Evolutionary conservation across 768 basidiomycete genomes (phyloP).

Genomic region (Rhodotorula kratochvilovae): DNA sequence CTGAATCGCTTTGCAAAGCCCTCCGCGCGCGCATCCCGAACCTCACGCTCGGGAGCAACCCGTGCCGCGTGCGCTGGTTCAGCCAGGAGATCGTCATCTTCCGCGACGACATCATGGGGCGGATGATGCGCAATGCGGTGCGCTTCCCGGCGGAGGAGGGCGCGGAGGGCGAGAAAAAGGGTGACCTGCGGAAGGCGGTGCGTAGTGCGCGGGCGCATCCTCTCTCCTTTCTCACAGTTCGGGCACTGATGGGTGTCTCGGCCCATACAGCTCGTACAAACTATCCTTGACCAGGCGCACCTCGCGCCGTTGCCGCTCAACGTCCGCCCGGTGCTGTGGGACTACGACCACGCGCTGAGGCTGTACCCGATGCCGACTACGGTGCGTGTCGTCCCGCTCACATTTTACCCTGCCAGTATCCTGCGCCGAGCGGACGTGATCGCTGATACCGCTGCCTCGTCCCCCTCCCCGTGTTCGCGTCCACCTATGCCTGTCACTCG

Average conservation of each 20-base stretch:
- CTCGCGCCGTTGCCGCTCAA: constrained; percentile 78
- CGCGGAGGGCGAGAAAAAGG: constrained; percentile 47
- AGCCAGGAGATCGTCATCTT: constrained; percentile 92
- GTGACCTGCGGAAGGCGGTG: constrained; percentile 33
- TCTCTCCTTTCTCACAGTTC: neutral
- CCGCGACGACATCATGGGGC: constrained; percentile 85
- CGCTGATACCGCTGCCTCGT: constrained; percentile 43
- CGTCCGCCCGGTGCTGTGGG: constrained; percentile 79
- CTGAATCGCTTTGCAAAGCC: constrained; percentile 67
- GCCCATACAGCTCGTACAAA: constrained; percentile 45
- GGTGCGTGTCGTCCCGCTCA: no score
- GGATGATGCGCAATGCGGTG: constrained; percentile 86
- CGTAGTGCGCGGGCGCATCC: neutral
- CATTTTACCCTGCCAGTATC: no score
- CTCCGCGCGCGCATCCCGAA: constrained; percentile 71
- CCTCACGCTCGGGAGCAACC: constrained; percentile 78
- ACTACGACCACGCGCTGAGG: constrained; percentile 85
- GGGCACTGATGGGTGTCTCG: neutral
- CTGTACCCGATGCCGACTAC: constrained; percentile 90
- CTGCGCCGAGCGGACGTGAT: no score
- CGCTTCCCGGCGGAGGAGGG: constrained; percentile 75
- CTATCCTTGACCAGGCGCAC: constrained; percentile 90
- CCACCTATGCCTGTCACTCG: no score
- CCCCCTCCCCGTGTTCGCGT: no score
- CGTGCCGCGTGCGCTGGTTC: constrained; percentile 90